A percentile compares a stretch with the other conserved stretches of the same genome.
Conservation (phyloP, 169 alveolate species). For the Plasmodium cynomolgi region DNA sequence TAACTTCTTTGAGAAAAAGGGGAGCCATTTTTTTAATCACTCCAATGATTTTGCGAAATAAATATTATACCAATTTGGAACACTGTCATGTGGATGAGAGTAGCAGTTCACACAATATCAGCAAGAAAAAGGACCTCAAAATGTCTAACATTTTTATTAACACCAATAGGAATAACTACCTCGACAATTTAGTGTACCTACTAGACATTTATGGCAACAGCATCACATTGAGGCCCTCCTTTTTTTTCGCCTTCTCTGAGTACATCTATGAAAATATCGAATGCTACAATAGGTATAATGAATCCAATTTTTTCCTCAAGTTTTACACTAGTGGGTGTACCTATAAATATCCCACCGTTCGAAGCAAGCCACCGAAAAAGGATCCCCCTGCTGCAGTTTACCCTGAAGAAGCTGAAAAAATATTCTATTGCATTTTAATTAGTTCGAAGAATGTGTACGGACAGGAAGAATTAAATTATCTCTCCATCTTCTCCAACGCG, state of each 20-base stretch:
- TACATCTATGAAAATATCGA: constrained; percentile 53
- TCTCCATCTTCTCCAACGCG: constrained; percentile 59
- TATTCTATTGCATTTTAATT: constrained; percentile 54
- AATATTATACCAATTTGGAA: constrained; percentile 75
- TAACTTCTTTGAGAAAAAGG: constrained; percentile 19
- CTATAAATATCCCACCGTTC: constrained; percentile 35
- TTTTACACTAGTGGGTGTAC: constrained; percentile 65
- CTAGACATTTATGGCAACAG: constrained; percentile 63
- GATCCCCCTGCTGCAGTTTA: constrained; percentile 13
- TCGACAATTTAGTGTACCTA: constrained; percentile 29
- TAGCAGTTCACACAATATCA: background rate
- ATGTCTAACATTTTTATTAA: constrained; percentile 32
- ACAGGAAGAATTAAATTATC: constrained; percentile 67
- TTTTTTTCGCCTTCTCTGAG: constrained; percentile 59
- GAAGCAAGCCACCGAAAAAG: constrained; percentile 21
- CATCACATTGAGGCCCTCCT: constrained; percentile 38
- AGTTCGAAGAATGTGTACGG: constrained; percentile 44
- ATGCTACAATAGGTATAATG: constrained; percentile 47
- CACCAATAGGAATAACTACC: constrained; percentile 22
- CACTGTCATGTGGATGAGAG: constrained; percentile 43
- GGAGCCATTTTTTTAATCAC: constrained; percentile 76
- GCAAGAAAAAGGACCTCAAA: constrained; percentile 56
- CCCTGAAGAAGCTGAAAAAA: constrained; percentile 67
- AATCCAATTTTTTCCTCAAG: constrained; percentile 23
- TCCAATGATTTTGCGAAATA: constrained; percentile 67